A percentile compares a stretch with the other conserved stretches of the same genome.
phyloP scores from a whole-genome alignment of 306 rosid genomes.

The Prosopis cineraria region DNA sequence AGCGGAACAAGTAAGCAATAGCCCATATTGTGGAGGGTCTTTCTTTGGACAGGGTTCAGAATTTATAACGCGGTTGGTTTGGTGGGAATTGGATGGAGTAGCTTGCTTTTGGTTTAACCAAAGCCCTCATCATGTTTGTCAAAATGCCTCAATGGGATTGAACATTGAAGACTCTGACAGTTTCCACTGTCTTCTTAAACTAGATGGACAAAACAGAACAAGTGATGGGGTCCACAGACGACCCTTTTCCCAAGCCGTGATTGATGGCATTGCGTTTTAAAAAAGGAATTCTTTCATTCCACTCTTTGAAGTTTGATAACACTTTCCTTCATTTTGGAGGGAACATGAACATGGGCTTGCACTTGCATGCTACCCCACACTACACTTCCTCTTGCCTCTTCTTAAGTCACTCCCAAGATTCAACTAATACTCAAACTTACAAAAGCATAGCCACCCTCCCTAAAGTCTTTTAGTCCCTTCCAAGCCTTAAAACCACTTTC shows the following conservation, averaged over 20 bases:
- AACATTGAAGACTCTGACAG: not conserved
- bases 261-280: constrained; percentile 55
- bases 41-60: constrained; percentile 29
- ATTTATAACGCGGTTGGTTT: constrained; percentile 25
- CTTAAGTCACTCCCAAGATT: constrained; percentile 58
- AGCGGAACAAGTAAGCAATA: constrained; percentile 22
- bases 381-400: constrained; percentile 23
- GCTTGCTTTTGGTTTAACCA: constrained; percentile 44
- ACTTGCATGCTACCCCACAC: constrained; percentile 52
- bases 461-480: constrained; percentile 32
- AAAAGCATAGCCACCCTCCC: constrained; percentile 11
- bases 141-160: constrained; percentile 17
- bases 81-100: constrained; percentile 28
- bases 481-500: constrained; percentile 28
- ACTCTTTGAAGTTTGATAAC: constrained; percentile 37
- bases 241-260: constrained; percentile 55
- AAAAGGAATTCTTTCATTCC: constrained; percentile 46
- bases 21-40: not conserved
- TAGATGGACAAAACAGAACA: constrained; percentile 37
- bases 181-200: constrained; percentile 36
- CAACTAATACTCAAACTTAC: constrained; percentile 42
- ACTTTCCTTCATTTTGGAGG: constrained; percentile 46
- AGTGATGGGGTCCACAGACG: constrained; percentile 30
- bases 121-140: constrained; percentile 2
- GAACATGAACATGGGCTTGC: constrained; percentile 52